Conservation (phyloP, 2,329 filamentous ascomycete genomes). For the Alternaria infectoria region DNA sequence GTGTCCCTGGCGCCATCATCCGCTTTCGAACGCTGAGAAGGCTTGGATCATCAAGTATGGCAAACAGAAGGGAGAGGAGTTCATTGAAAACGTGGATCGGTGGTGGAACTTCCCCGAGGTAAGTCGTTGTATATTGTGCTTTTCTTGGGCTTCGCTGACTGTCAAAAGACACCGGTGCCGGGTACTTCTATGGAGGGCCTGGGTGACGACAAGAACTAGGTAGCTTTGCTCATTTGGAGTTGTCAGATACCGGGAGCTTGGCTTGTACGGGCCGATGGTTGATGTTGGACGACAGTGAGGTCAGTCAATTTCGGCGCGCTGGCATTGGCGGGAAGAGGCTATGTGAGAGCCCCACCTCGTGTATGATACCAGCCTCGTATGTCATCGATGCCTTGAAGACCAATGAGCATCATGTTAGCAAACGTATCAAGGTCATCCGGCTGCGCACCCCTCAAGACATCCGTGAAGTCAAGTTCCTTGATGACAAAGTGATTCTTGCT, state of each 20-base stretch:
- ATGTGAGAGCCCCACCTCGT: conserved; percentile 22
- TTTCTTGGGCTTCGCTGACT: neutral
- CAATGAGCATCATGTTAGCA: conserved; percentile 35
- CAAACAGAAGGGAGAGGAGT: neutral
- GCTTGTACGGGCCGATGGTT: neutral
- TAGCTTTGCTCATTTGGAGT: neutral
- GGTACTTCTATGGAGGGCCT: conserved; percentile 4
- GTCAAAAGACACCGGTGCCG: conserved; percentile 4
- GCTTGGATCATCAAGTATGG: conserved; percentile 9
- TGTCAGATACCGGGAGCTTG: neutral
- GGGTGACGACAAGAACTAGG: neutral
- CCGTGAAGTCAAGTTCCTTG: conserved; percentile 35
- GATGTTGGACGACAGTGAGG: no score
- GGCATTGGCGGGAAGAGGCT: neutral
- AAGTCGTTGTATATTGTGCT: neutral
- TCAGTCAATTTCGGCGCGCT: neutral
- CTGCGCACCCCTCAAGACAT: conserved; percentile 27
- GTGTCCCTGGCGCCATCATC: conserved; percentile 23
- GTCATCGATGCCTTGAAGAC: conserved; percentile 37
- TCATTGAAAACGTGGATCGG: neutral
- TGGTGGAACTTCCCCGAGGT: conserved; percentile 4
- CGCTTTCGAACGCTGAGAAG: conserved; percentile 4
- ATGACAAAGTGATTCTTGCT: conserved; percentile 36
- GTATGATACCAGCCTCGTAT: conserved; percentile 39
- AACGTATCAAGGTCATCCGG: conserved; percentile 41